Evolutionary conservation across 2,329 filamentous ascomycete species (phyloP).

Genomic region (Xylaria sp.): DNA sequence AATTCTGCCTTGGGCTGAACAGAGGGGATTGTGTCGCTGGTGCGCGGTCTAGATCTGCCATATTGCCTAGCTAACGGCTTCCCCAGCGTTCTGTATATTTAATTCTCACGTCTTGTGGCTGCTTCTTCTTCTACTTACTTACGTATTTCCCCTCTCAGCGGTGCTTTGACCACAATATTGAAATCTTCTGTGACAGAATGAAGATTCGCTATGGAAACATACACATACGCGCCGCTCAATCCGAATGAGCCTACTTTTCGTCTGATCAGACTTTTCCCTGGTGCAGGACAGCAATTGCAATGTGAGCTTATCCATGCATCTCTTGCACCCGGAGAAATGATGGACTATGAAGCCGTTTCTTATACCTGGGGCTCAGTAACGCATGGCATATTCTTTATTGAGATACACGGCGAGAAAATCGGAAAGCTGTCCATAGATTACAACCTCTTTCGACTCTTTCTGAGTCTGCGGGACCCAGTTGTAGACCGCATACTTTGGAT

Average conservation of each 20-base stretch:
- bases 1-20: too few species aligned
- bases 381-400: not conserved
- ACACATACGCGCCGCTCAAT: conserved; percentile 8
- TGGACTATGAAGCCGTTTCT: conserved; percentile 7
- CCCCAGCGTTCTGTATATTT: too few species aligned
- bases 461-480: not conserved
- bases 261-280: not conserved
- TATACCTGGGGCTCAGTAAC: conserved; percentile 3
- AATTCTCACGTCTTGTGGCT: not conserved
- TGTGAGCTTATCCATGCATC: conserved; percentile 8
- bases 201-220: conserved; percentile 6
- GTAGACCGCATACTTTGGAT: conserved; percentile 17
- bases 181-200: not conserved
- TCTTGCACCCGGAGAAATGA: not conserved
- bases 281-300: not conserved
- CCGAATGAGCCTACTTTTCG: conserved; percentile 8
- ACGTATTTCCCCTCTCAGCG: not conserved
- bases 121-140: not conserved
- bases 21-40: too few species aligned
- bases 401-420: not conserved
- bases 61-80: too few species aligned
- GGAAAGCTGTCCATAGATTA: not conserved
- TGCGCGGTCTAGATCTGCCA: too few species aligned
- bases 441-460: not conserved
- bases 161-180: not conserved